A percentile compares a stretch with the other conserved stretches of the same genome.
Evolutionary conservation across 495 filamentous ascomycete species (phyloP).

Genomic region (Apodospora peruviana): DNA sequence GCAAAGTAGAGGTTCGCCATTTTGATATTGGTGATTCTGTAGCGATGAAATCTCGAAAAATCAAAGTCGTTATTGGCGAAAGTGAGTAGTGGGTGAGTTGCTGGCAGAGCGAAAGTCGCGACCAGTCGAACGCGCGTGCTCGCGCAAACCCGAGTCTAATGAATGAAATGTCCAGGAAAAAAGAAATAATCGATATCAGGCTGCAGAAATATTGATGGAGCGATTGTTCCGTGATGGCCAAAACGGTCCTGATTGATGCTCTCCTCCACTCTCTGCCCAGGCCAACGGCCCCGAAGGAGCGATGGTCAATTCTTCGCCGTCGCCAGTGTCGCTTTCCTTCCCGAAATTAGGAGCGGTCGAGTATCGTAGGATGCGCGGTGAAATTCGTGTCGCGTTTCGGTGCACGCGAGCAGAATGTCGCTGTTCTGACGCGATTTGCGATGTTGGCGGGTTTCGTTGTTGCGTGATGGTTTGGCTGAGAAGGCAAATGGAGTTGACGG

Average conservation of each 20-base stretch:
- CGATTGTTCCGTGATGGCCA: constrained; percentile 10
- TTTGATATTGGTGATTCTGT: constrained; percentile 27
- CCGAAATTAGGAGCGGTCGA: constrained; percentile 13
- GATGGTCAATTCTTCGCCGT: constrained; percentile 15
- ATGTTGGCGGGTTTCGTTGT: constrained; percentile 22
- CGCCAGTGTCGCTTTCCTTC: constrained; percentile 17
- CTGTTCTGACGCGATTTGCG: constrained; percentile 34
- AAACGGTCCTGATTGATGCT: constrained; percentile 18
- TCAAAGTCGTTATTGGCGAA: background rate
- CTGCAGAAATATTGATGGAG: constrained; percentile 17
- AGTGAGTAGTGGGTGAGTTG: constrained; percentile 9
- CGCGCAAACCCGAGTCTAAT: constrained; percentile 6
- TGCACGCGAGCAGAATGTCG: constrained; percentile 21
- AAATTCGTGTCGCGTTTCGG: constrained; percentile 18
- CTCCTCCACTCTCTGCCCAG: constrained; percentile 32
- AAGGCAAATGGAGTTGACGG: constrained; percentile 17
- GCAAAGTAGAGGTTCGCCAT: constrained; percentile 94
- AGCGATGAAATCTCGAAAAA: constrained; percentile 1
- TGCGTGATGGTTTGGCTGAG: constrained; percentile 25
- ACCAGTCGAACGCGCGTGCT: constrained; percentile 10
- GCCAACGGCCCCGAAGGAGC: constrained; percentile 32
- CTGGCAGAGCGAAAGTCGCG: constrained; percentile 12
- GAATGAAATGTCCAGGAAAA: constrained; percentile 2
- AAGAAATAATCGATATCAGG: constrained; percentile 5
- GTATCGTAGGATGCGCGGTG: constrained; percentile 20